Conservation (phyloP, 1,284 basidiomycete species). For the Ceratobasidium sp. region DNA sequence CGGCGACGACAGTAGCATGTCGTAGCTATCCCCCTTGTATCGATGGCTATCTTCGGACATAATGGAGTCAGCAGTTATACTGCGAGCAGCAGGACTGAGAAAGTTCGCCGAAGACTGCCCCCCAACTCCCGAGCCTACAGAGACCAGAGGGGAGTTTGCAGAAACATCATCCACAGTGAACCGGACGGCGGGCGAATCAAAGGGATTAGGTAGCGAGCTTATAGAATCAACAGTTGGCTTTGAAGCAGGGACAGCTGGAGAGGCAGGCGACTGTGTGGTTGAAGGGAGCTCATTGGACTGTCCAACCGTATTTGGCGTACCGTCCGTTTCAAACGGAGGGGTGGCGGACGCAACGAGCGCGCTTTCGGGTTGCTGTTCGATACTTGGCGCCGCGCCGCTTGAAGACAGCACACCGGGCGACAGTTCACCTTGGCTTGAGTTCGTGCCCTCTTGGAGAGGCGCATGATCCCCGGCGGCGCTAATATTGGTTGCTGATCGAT, state of each 20-base stretch:
- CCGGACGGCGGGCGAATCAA: conserved; percentile 4
- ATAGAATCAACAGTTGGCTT: conserved; percentile 12
- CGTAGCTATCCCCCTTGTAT: conserved; percentile 28
- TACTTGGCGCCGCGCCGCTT: neutral
- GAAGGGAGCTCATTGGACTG: neutral
- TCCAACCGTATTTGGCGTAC: neutral
- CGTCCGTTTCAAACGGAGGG: neutral
- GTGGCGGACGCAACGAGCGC: neutral
- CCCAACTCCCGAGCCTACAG: neutral
- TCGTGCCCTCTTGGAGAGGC: neutral
- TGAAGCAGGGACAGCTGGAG: neutral
- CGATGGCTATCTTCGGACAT: conserved; percentile 26
- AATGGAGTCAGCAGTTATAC: conserved; percentile 15
- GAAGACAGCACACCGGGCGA: neutral
- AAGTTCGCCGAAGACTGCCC: conserved; percentile 23
- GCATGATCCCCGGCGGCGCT: neutral
- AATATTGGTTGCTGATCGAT: conserved; percentile 16
- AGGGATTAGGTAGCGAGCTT: conserved; percentile 21
- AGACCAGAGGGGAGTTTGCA: conserved; percentile 11
- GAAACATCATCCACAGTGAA: conserved; percentile 24
- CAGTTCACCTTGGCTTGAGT: neutral
- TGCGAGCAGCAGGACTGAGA: conserved; percentile 30
- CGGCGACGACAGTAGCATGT: conserved; percentile 29
- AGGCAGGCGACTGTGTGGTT: neutral
- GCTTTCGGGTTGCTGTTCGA: neutral